Evolutionary conservation across 352 stramenopile genomes (phyloP), one percentile per base, ranked within the genome.

Genomic region (Globisporangium barbulae): DNA sequence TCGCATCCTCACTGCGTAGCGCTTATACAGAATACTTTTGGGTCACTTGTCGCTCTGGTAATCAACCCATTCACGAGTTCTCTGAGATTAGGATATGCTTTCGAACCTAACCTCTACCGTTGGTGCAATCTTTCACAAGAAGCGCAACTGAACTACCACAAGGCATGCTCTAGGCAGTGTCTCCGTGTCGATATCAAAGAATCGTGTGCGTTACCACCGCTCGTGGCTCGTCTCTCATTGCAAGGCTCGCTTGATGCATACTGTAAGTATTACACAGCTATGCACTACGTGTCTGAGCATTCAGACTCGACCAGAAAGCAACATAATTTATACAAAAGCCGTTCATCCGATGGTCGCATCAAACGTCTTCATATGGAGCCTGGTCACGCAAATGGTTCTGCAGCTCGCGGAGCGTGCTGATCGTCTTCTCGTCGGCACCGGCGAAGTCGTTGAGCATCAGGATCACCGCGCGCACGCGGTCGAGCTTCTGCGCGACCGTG

Each of bases 371-470:
- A 10, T 54, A 37, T 10, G 48, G 15, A 28, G 33, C 25, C 22
- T 54, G 48, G 25, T 31, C 33, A 5, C 48, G 48, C 48, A 54
- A 21, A 22, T 54, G 48, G 25, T 25, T 53, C 48, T 53, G 48
- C 21, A 53, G 48, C 3, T 30, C 12, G n/a, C 48, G 48, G 13
- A 53, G 48, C 48, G 48, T 53, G 21, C 21, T 17, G 48, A 53
- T 53, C 48, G 48, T 33, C 21, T 53, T 17, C 22, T 25, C 48
- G 48, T 53, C 48, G 8, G 48, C 48, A 9, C 22, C 48, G 17
- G 48, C 48, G 35, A 53, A 53, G 48, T 53, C 48, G 22, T 30
- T 53, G 21, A 53, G 48, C 22, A 53, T 30, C 48, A 53, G 30
- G 22, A 53, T 28, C 6, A 33, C 48, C 8, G 48, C 30, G 48